These are phyloP conservation scores for Chrysanthemum makinoi DNA, from an alignment of 129 eudicot genomes.

Conservation along the genomic window DNA sequence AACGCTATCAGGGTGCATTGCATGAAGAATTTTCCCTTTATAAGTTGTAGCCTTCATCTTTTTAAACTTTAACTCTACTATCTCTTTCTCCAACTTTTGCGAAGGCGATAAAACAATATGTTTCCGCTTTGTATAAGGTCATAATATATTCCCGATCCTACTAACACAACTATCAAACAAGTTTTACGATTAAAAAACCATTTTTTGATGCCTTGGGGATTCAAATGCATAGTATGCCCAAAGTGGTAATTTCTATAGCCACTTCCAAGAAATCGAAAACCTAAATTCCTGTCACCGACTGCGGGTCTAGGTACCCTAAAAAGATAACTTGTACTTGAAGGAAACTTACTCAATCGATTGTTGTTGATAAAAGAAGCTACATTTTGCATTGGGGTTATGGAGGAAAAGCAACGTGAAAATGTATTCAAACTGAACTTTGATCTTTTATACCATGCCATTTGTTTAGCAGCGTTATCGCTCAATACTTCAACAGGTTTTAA, in stretches of 20 bases:
- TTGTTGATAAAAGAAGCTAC: constrained; percentile 11
- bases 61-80: constrained; percentile 20
- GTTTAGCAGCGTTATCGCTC: no score
- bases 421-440: constrained; percentile 39
- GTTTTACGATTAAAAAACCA: constrained; percentile 60
- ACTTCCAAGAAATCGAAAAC: constrained; percentile 25
- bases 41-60: constrained; percentile 17
- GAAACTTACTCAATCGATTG: no score
- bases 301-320: not conserved
- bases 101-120: not conserved
- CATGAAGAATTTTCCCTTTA: constrained; percentile 58
- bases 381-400: constrained; percentile 19
- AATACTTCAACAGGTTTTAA: no score
- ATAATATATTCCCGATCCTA: constrained; percentile 43
- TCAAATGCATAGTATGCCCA: no score
- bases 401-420: constrained; percentile 26
- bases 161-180: constrained; percentile 33
- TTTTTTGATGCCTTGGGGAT: constrained; percentile 21
- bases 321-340: not conserved
- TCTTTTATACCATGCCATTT: constrained; percentile 67
- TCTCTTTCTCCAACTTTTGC: not conserved
- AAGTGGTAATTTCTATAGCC: constrained; percentile 2
- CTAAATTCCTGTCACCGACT: constrained; percentile 7
- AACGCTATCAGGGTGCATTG: constrained; percentile 22
- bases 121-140: not conserved